phyloP scores from a whole-genome alignment of 805 yeast genomes.

The Teunomyces atbi region DNA sequence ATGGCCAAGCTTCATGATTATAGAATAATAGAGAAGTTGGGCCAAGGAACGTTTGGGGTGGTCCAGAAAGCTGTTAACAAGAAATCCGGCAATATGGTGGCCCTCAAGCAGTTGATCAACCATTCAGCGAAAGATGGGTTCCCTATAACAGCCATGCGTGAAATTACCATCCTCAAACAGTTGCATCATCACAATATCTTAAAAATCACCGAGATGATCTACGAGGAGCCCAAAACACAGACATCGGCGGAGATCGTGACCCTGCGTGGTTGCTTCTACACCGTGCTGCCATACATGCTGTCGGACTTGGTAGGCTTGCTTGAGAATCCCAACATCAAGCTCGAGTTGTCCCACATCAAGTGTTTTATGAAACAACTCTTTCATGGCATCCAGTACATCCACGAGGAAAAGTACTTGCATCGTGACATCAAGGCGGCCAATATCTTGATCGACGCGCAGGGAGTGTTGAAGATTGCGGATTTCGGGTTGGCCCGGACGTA shows the following conservation, averaged over 20 bases:
- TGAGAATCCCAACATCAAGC: slow-evolving; percentile 67
- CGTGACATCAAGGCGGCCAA: slow-evolving; percentile 98
- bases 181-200: slow-evolving; percentile 70
- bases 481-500: slow-evolving; percentile 87
- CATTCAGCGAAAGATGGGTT: slow-evolving; percentile 78
- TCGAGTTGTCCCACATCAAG: slow-evolving; percentile 71
- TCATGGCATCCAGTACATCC: slow-evolving; percentile 79
- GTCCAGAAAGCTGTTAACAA: slow-evolving; percentile 74
- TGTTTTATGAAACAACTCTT: slow-evolving; percentile 78
- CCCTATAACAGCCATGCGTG: slow-evolving; percentile 94
- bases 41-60: slow-evolving; percentile 57
- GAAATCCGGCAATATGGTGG: slow-evolving; percentile 63
- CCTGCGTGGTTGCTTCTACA: slow-evolving; percentile 58
- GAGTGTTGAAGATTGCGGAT: slow-evolving; percentile 87
- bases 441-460: slow-evolving; percentile 72
- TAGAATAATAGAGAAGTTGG: slow-evolving; percentile 36
- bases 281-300: slow-evolving; percentile 91
- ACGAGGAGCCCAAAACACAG: slow-evolving; percentile 33
- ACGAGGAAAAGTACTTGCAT: slow-evolving; percentile 59
- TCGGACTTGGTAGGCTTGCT: slow-evolving; percentile 88
- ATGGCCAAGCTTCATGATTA: slow-evolving; percentile 34
- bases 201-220: slow-evolving; percentile 76
- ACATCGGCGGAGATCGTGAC: slow-evolving; percentile 34
- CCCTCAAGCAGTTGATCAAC: slow-evolving; percentile 80
- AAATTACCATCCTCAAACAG: slow-evolving; percentile 75